Evolutionary conservation across 805 yeast species (phyloP).

Genomic region (Saccharomyces kudriavzevii): DNA sequence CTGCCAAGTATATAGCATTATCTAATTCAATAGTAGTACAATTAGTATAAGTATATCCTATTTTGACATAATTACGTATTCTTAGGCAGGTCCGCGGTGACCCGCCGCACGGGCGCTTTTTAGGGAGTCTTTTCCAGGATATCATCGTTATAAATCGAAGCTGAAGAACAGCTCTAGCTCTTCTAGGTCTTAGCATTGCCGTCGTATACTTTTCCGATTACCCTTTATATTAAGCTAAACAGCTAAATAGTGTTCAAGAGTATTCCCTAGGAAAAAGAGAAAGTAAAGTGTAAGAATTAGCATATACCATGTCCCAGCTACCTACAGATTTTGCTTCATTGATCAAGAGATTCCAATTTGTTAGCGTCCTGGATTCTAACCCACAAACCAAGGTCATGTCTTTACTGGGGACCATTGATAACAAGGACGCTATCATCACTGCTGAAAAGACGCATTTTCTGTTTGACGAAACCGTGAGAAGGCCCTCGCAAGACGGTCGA

Average conservation of each 20-base stretch:
- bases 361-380: conserved; percentile 44
- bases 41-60: not conserved
- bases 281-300: not conserved
- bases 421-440: conserved; percentile 55
- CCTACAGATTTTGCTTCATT: conserved; percentile 11
- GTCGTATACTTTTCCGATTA: not conserved
- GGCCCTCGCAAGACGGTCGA: conserved; percentile 5
- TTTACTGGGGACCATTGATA: conserved; percentile 58
- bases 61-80: not conserved
- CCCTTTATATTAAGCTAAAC: not conserved
- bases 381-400: conserved; percentile 62
- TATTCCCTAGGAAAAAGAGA: not conserved
- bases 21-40: not conserved
- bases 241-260: not conserved
- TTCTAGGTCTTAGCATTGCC: not conserved
- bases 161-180: not conserved
- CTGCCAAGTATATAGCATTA: not conserved
- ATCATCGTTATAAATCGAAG: not conserved
- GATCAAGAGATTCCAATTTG: conserved; percentile 37
- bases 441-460: conserved; percentile 67
- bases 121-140: not conserved
- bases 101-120: not conserved
- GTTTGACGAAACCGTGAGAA: conserved; percentile 21
- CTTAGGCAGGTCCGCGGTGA: not conserved
- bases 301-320: not conserved